These are phyloP conservation scores for Amborella trichopoda DNA, from an alignment of 164 flowering plant species.

Conservation along the genomic window DNA sequence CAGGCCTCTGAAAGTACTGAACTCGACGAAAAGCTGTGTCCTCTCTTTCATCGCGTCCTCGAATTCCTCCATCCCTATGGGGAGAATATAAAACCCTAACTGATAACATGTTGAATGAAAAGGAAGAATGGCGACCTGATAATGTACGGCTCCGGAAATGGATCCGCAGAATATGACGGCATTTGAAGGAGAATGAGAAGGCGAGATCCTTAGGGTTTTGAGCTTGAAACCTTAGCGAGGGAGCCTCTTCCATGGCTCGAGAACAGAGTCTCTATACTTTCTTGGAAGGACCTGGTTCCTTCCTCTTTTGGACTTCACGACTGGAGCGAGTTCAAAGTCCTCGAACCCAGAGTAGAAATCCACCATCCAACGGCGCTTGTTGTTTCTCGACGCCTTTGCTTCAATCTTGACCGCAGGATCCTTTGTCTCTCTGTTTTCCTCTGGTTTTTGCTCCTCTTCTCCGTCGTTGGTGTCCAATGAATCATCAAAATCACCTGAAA, in stretches of 20 bases:
- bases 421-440: neutral
- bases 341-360: constrained; percentile 18
- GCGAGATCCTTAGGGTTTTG: neutral
- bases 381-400: neutral
- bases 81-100: no score
- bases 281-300: constrained; percentile 37
- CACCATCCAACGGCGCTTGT: constrained; percentile 5
- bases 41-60: no score
- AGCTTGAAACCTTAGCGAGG: constrained; percentile 3
- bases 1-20: no score
- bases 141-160: no score
- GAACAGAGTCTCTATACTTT: constrained; percentile 36
- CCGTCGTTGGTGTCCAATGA: neutral
- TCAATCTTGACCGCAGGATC: neutral
- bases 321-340: constrained; percentile 25
- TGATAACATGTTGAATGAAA: no score
- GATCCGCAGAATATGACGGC: no score
- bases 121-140: no score
- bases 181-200: no score
- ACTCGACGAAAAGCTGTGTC: no score
- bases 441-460: neutral
- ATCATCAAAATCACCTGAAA: constrained; percentile 20
- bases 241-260: constrained; percentile 30
- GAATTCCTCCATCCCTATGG: no score
- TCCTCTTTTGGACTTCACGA: constrained; percentile 38